phyloP scores from a whole-genome alignment of 2,329 filamentous ascomycete genomes.

The Colletotrichum euphorbiae region DNA sequence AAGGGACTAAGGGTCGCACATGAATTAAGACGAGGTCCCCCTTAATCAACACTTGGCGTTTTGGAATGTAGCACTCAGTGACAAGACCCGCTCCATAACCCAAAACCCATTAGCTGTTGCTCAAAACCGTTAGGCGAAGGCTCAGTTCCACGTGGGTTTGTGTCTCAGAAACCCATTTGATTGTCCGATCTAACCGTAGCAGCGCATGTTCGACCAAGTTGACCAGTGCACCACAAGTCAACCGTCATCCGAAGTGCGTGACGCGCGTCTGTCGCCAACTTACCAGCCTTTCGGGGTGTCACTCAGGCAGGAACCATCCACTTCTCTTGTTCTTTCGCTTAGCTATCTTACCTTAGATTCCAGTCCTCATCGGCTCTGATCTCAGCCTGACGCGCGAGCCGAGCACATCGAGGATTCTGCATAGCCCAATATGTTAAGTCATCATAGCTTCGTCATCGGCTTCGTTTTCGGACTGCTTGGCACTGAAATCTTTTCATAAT shows the following conservation, averaged over 20 bases:
- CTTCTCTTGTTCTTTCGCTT: not conserved
- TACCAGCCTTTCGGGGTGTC: conserved; percentile 23
- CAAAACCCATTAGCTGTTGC: conserved; percentile 9
- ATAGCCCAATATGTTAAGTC: not conserved
- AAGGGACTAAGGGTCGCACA: not conserved
- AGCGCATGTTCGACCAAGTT: not conserved
- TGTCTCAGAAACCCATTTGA: conserved; percentile 27
- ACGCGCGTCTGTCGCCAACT: conserved; percentile 36
- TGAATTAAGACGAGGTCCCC: conserved; percentile 30
- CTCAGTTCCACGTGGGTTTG: conserved; percentile 30
- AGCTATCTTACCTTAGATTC: not conserved
- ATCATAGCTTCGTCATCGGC: not conserved
- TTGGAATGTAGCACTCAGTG: conserved; percentile 11
- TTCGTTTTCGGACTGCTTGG: conserved; percentile 1
- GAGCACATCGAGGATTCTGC: not conserved
- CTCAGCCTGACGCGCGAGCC: not conserved
- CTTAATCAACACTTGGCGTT: conserved; percentile 37
- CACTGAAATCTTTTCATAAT: not conserved
- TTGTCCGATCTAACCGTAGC: conserved; percentile 9
- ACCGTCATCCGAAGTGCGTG: conserved; percentile 18
- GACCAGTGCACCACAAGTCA: not conserved
- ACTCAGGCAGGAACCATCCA: conserved; percentile 9
- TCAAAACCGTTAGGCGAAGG: conserved; percentile 7
- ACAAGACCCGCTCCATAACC: conserved; percentile 15
- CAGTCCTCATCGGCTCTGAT: not conserved